These are phyloP conservation scores for Zymoseptoria passerinii DNA, from an alignment of 2,329 filamentous ascomycete species.

Conservation along the genomic window DNA sequence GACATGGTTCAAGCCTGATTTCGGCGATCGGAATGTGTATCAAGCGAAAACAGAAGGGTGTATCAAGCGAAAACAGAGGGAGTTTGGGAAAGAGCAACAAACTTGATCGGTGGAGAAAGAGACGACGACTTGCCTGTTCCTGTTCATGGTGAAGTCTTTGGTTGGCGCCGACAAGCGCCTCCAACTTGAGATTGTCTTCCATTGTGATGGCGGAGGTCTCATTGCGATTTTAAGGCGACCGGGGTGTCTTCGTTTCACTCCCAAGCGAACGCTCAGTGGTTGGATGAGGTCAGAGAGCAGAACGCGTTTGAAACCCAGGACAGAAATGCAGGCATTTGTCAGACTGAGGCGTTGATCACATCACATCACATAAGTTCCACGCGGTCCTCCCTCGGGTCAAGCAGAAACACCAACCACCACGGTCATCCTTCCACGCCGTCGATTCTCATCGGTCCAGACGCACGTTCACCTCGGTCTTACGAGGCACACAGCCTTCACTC, in stretches of 20 bases:
- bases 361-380: background rate
- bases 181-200: background rate
- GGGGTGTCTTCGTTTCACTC: background rate
- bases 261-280: background rate
- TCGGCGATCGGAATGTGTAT: background rate
- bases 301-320: background rate
- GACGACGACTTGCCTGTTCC: background rate
- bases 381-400: background rate
- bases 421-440: background rate
- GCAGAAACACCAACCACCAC: background rate
- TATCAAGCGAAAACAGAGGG: background rate
- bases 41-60: background rate
- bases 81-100: background rate
- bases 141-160: background rate
- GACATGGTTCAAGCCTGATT: background rate
- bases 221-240: background rate
- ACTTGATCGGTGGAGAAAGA: background rate
- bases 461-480: background rate
- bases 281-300: background rate
- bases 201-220: background rate
- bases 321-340: background rate
- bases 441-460: background rate
- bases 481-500: background rate
- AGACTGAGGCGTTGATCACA: background rate
- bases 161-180: background rate